phyloP scores from a whole-genome alignment of 2,329 filamentous ascomycete species.

The Triangularia setosa region DNA sequence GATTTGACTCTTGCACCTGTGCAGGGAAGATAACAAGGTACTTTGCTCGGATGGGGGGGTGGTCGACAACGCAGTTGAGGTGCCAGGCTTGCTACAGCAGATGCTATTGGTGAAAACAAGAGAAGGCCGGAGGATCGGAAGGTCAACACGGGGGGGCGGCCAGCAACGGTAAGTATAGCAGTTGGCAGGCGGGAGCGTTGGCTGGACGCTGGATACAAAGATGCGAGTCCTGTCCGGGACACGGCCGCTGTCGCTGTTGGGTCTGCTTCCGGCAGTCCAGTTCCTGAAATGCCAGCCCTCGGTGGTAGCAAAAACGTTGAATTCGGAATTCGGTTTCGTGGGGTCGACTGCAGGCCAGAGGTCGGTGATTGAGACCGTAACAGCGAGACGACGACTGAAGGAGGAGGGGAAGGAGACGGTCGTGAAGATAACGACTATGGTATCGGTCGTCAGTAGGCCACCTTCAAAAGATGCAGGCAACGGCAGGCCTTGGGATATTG shows the following conservation, averaged over 20 bases:
- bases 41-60: neutral
- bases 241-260: neutral
- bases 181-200: neutral
- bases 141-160: neutral
- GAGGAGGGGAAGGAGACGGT: conserved; percentile 3
- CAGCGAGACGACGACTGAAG: conserved; percentile 2
- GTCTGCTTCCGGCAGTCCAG: neutral
- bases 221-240: neutral
- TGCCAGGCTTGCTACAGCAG: neutral
- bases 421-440: conserved; percentile 14
- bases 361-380: neutral
- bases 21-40: neutral
- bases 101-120: neutral
- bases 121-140: neutral
- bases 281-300: neutral
- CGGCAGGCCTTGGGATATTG: conserved; percentile 17
- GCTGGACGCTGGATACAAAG: neutral
- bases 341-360: neutral
- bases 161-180: neutral
- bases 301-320: neutral
- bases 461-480: conserved; percentile 12
- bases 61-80: neutral
- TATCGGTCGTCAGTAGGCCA: conserved; percentile 23
- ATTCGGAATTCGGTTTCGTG: neutral
- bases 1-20: conserved; percentile 26